Percentiles rank a stretch among this genome's conserved stretches.
Conservation (phyloP, 768 basidiomycete species). For the Phylloporus scabripes region DNA sequence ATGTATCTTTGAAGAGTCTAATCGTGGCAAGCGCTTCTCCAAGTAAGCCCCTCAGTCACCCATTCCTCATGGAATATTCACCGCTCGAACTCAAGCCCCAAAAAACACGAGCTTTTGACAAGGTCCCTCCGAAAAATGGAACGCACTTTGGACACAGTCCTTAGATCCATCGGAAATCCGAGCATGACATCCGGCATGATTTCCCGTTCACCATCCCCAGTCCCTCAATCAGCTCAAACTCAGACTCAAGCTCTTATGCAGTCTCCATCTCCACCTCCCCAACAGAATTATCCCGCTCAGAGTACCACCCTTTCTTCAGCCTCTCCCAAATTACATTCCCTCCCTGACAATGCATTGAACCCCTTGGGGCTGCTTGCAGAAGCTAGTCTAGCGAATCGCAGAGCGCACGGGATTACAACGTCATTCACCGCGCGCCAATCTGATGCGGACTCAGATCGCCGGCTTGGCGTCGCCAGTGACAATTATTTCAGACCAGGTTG, state of each 20-base stretch:
- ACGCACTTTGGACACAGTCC: constrained; percentile 84
- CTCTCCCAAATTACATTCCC: constrained; percentile 83
- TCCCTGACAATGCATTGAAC: constrained; percentile 90
- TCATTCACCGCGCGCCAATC: constrained; percentile 37
- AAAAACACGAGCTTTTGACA: constrained; percentile 80
- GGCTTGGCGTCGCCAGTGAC: constrained; percentile 76
- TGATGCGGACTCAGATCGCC: constrained; percentile 38
- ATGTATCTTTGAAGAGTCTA: constrained; percentile 95
- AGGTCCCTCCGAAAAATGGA: constrained; percentile 88
- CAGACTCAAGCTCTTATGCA: constrained; percentile 55
- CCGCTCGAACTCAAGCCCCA: constrained; percentile 35
- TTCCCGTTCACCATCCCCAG: constrained; percentile 76
- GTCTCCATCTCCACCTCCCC: constrained; percentile 45
- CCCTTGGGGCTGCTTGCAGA: constrained; percentile 92
- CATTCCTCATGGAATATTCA: constrained; percentile 23
- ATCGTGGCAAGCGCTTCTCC: constrained; percentile 84
- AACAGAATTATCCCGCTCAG: constrained; percentile 29
- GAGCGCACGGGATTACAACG: constrained; percentile 45
- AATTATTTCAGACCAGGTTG: constrained; percentile 90
- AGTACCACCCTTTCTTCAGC: constrained; percentile 28
- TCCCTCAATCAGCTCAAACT: constrained; percentile 41
- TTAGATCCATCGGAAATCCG: constrained; percentile 84
- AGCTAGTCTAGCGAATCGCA: constrained; percentile 72
- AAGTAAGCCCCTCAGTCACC: constrained; percentile 46
- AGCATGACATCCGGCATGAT: constrained; percentile 72